These are phyloP conservation scores for Xylaria digitata DNA, from an alignment of 2,329 filamentous ascomycete species.

Conservation along the genomic window DNA sequence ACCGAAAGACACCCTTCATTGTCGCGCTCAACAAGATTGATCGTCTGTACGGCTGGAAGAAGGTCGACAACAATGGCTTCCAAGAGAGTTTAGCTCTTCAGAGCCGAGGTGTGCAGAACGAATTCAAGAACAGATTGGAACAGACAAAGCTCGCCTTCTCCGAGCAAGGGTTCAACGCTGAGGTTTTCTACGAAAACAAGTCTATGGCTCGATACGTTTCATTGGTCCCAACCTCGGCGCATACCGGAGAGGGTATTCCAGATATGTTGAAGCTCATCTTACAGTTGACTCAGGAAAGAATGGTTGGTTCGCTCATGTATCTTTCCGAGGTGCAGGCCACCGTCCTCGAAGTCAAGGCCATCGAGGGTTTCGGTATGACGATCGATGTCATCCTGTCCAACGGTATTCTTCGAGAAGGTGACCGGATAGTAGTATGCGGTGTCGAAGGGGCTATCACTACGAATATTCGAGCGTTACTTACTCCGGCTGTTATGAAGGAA, in stretches of 20 bases:
- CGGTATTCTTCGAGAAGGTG: slow-evolving; percentile 92
- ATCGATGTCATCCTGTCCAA: slow-evolving; percentile 98
- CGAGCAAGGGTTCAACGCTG: slow-evolving; percentile 97
- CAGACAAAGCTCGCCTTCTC: slow-evolving; percentile 94
- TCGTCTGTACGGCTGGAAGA: slow-evolving; percentile 98
- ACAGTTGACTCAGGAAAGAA: slow-evolving; percentile 93
- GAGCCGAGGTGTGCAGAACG: slow-evolving; percentile 91
- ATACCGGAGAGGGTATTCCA: slow-evolving; percentile 98
- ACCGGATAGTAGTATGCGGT: slow-evolving; percentile 94
- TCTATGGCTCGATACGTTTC: slow-evolving; percentile 95
- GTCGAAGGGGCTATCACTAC: slow-evolving; percentile 96
- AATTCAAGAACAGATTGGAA: slow-evolving; percentile 90
- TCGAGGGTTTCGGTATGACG: slow-evolving; percentile 98
- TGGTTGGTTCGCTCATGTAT: slow-evolving; percentile 98
- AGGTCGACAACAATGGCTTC: slow-evolving; percentile 98
- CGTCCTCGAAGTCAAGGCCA: slow-evolving; percentile 98
- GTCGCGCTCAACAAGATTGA: slow-evolving; percentile 99
- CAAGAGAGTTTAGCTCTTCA: slow-evolving; percentile 90
- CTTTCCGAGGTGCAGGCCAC: slow-evolving; percentile 97
- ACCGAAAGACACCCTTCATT: slow-evolving; percentile 96
- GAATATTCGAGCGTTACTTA: slow-evolving; percentile 93
- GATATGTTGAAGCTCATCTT: slow-evolving; percentile 98
- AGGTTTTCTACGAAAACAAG: slow-evolving; percentile 98
- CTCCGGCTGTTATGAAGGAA: slow-evolving; percentile 92
- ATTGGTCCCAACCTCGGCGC: slow-evolving; percentile 95